phyloP scores from a whole-genome alignment of 1,284 basidiomycete species.

The Cryptococcus wingfieldii region DNA sequence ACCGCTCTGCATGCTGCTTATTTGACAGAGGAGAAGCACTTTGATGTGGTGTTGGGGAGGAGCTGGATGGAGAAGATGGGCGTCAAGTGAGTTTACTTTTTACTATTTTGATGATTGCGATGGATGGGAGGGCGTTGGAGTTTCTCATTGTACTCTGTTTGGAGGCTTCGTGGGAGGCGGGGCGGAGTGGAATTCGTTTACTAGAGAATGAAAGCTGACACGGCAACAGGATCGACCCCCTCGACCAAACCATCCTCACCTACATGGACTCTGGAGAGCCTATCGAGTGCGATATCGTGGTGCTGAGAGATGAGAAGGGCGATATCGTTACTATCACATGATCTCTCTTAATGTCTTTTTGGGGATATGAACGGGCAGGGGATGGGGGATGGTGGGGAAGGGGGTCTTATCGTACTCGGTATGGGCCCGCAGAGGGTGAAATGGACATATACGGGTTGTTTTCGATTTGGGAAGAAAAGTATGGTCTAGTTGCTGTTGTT shows the following conservation, averaged over 20 bases:
- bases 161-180: neutral
- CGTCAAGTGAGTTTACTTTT: slow-evolving; percentile 53
- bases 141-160: neutral
- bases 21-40: slow-evolving; percentile 89
- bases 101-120: neutral
- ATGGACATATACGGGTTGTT: too few species aligned
- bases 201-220: neutral
- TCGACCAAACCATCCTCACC: slow-evolving; percentile 79
- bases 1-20: slow-evolving; percentile 54
- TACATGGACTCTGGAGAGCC: slow-evolving; percentile 95
- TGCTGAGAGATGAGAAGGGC: slow-evolving; percentile 67
- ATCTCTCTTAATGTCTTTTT: neutral
- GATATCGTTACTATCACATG: slow-evolving; percentile 81
- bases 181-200: neutral
- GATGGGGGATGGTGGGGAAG: too few species aligned
- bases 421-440: too few species aligned
- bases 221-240: slow-evolving; percentile 58
- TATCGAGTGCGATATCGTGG: slow-evolving; percentile 84
- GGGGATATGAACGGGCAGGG: too few species aligned
- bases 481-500: too few species aligned
- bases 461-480: too few species aligned
- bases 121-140: neutral
- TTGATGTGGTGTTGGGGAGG: slow-evolving; percentile 91
- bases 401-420: too few species aligned
- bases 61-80: slow-evolving; percentile 90